Conservation (phyloP, 495 filamentous ascomycete species). For the Talaromyces thailandensis region DNA sequence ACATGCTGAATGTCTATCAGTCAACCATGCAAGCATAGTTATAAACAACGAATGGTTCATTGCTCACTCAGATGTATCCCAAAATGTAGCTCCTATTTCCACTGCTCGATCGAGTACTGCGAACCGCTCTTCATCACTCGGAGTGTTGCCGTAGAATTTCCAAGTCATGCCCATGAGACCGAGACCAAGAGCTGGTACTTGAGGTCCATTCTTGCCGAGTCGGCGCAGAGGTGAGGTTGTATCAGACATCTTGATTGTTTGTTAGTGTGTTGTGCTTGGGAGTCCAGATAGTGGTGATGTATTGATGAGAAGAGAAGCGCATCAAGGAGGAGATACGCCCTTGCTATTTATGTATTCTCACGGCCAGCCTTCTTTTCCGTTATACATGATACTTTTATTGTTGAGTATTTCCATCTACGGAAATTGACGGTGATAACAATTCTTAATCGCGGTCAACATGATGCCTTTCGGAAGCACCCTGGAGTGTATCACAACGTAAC, state of each 20-base stretch:
- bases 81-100: conserved; percentile 27
- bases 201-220: conserved; percentile 44
- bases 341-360: background rate
- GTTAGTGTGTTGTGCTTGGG: background rate
- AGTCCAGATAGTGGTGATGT: background rate
- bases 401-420: too few species aligned
- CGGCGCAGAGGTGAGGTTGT: background rate
- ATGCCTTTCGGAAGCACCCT: background rate
- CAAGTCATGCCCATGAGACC: conserved; percentile 44
- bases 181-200: conserved; percentile 42
- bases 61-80: conserved; percentile 24
- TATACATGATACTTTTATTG: too few species aligned
- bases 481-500: too few species aligned
- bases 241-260: background rate
- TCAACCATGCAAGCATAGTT: background rate
- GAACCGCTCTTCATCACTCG: conserved; percentile 38
- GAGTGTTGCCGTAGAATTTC: conserved; percentile 27
- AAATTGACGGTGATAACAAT: background rate
- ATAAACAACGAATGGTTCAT: background rate
- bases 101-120: conserved; percentile 40
- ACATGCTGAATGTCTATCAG: background rate
- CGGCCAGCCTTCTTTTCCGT: too few species aligned
- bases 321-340: background rate
- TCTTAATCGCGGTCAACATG: background rate
- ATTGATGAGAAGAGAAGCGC: background rate